Conservation (phyloP, 306 rosid species). For the Delonix regia region DNA sequence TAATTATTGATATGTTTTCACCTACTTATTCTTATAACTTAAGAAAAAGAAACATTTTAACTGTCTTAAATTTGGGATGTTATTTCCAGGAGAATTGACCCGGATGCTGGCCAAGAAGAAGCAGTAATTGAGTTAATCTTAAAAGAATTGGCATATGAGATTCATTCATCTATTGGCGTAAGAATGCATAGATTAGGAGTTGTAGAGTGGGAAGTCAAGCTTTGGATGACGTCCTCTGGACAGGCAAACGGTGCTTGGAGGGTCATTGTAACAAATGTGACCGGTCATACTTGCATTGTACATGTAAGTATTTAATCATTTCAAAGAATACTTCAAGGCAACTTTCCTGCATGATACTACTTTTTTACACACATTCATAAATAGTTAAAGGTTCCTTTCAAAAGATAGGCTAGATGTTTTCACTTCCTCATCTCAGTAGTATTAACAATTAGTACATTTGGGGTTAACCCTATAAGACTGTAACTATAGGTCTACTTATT, state of each 20-base stretch:
- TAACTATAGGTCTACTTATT: constrained; percentile 17
- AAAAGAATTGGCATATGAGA: constrained; percentile 70
- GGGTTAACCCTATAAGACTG: neutral
- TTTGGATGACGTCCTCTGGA: constrained; percentile 79
- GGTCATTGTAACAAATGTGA: constrained; percentile 87
- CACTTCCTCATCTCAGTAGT: neutral
- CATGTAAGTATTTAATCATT: constrained; percentile 63
- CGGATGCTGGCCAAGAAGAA: constrained; percentile 65
- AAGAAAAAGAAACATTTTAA: constrained; percentile 27
- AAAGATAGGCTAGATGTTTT: constrained; percentile 19
- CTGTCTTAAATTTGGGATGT: constrained; percentile 44
- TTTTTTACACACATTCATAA: neutral
- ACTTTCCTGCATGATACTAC: constrained; percentile 20
- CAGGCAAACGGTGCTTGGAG: constrained; percentile 93
- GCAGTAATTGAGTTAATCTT: constrained; percentile 62
- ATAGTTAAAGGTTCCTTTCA: constrained; percentile 18
- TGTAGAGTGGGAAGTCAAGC: constrained; percentile 96
- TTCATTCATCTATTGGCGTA: constrained; percentile 83
- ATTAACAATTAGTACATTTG: neutral
- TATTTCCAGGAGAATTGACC: constrained; percentile 66
- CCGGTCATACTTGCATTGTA: constrained; percentile 92
- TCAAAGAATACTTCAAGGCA: constrained; percentile 19
- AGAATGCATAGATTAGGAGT: constrained; percentile 98
- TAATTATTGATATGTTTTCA: constrained; percentile 45
- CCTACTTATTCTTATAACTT: constrained; percentile 23